Base-by-base conservation (phyloP, 495 filamentous ascomycete species). In the Copromyces sp. region DNA sequence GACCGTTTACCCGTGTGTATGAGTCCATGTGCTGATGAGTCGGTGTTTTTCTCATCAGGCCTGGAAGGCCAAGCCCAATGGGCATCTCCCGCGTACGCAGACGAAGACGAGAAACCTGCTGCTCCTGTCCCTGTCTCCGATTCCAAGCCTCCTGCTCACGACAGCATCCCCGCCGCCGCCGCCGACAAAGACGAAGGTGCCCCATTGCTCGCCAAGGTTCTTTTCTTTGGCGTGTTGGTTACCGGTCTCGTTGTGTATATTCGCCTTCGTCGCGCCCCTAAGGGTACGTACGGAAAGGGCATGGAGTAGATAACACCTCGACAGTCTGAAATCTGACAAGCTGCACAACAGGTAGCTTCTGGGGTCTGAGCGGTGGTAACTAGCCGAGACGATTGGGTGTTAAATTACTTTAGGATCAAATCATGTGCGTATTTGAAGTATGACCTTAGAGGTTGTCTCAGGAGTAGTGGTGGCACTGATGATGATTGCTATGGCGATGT, bases 201-300 rank as follows among this genome's bases (percentile, higher is more conserved):
- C 53, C 77, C 77, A 12, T 61, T 82, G 68, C 9, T 79, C 45
- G 77, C 79, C 71, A 83, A 83, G 79, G 78, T 77, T 14, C 73
- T 81, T 39, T 71, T 85, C 61, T 82, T 86, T 68, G 76, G 77
- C 68, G 74, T 82, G 42, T 77, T 86, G 44, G 61, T 83, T 3
- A 78, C 70, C 8, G 79, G 78, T 16, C 70, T 84, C 69, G 79
- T 71, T 11, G 68, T 79, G 45, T 83, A 80, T 75, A 35, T 83
- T 17, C 80, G 82, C 71, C 39, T 77, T 12, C 53, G 53, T 16
- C 12, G 53, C 53, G 53, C 53, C 29, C 53, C 35, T 17, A 73
- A 53, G 68, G 17, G 72, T 68, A 40, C 47, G 59, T 65, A 65
- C 29, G 53, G 29, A 65, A 65, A 65, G 53, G 53, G 53, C 14